These are phyloP conservation scores for Inonotus hispidus DNA, from an alignment of 1,284 basidiomycete genomes.

Conservation along the genomic window DNA sequence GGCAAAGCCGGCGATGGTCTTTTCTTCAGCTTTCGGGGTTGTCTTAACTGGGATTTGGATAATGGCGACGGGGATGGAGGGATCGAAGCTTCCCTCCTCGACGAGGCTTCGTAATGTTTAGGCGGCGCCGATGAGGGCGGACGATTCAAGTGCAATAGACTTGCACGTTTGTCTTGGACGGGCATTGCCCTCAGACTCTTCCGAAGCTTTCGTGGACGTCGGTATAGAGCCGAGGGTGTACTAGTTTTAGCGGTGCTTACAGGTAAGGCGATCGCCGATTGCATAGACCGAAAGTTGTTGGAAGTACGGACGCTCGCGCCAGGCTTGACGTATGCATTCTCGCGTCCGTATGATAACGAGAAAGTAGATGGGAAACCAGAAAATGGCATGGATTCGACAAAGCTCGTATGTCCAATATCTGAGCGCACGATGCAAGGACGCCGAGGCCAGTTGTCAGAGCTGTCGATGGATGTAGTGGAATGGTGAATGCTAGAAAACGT, in stretches of 20 bases:
- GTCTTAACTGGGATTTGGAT: constrained; percentile 1
- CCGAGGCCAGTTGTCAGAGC: not conserved
- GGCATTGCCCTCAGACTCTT: constrained; percentile 10
- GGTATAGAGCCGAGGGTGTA: constrained; percentile 1
- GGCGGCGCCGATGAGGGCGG: not conserved
- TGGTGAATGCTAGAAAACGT: constrained; percentile 12
- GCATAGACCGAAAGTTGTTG: not conserved
- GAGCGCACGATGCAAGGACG: constrained; percentile 1
- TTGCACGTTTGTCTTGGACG: not conserved
- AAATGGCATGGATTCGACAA: not conserved
- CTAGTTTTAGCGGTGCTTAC: constrained; percentile 11
- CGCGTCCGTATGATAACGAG: not conserved
- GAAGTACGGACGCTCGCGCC: not conserved
- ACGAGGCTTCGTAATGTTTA: not conserved
- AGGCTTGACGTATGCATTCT: not conserved
- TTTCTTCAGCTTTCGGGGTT: constrained; percentile 15
- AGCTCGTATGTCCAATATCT: constrained; percentile 14
- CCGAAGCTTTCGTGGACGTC: constrained; percentile 17
- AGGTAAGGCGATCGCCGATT: constrained; percentile 2
- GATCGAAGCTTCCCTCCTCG: not conserved
- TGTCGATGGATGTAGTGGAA: constrained; percentile 5
- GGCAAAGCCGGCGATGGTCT: constrained; percentile 7
- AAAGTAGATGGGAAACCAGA: constrained; percentile 1
- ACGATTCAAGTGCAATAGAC: not conserved
- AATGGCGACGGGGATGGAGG: not conserved